Base-by-base conservation (phyloP, 148 eudicot genomes). In the Camellia granthamiana region DNA sequence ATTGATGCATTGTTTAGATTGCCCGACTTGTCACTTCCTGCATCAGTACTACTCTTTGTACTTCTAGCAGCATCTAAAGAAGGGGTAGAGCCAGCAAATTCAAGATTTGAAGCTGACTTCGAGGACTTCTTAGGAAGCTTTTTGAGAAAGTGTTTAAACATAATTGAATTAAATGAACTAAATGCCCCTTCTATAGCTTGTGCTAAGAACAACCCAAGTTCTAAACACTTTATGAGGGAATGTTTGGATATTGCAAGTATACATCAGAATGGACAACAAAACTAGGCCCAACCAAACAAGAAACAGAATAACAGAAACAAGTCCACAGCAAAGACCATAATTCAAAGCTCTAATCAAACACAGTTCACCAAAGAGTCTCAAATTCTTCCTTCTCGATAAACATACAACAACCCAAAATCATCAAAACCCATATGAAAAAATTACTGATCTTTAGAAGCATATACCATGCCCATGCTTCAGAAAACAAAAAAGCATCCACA, bases 61-160 rank as follows among this genome's bases (percentile, higher is more conserved):
- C 81, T 84, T 23, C 81, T 84, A 13, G 86, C 87, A 74, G 84
- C 62, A 74, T 72, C 89, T 69, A 88, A 79, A 71, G 78, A 79
- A 52, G 85, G 76, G 78, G 38, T 76, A 58, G 85, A 44, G 43
- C 83, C 88, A 65, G 81, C 83, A 84, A 78, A 80, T 51, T 90
- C 92, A 42, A 81, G 82, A 78, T 81, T 85, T 77, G 80, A 89
- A 44, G 92, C 83, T 3, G 95, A 90, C 68, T 91, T 91, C 0
- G 91, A 86, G 63, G 88, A 84, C 80, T 90, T 92, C 80, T 90
- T 77, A 0, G 92, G 91, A 87, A 92, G 83, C 90, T 90, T 91
- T 81, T 86, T 83, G 21, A 92, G 83, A 62, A 92, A 81, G 54
- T 90, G 91, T 85, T 88, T 92, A 85, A 90, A 87, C 93, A 92